These are phyloP conservation scores for Tylopilus subfusipes DNA, from an alignment of 768 basidiomycete species.

Conservation along the genomic window DNA sequence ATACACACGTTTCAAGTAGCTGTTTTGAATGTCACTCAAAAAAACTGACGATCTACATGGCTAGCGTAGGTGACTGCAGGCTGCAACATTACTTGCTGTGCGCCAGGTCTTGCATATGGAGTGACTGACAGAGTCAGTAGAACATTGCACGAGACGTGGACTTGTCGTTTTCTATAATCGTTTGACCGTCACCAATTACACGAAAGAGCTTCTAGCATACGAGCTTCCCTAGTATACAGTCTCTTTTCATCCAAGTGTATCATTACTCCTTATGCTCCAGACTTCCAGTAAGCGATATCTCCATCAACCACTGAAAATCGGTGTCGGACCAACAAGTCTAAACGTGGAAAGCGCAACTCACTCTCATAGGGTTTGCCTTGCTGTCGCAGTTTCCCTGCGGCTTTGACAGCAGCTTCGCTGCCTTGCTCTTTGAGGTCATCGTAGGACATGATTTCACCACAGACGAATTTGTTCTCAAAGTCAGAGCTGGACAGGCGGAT, in stretches of 20 bases:
- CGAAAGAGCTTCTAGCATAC: slow-evolving; percentile 10
- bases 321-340: slow-evolving; percentile 5
- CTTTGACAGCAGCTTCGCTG: slow-evolving; percentile 88
- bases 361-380: slow-evolving; percentile 98
- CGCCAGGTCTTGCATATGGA: too few species aligned
- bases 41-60: not conserved
- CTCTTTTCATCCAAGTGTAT: not conserved
- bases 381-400: slow-evolving; percentile 90
- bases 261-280: slow-evolving; percentile 44
- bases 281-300: slow-evolving; percentile 91
- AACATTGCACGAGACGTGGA: too few species aligned
- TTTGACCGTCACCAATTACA: slow-evolving; percentile 9
- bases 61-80: not conserved
- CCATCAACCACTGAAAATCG: slow-evolving; percentile 68
- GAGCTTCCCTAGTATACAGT: slow-evolving; percentile 9
- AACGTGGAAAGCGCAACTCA: slow-evolving; percentile 36
- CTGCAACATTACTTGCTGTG: too few species aligned
- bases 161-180: not conserved
- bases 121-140: too few species aligned
- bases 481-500: slow-evolving; percentile 58
- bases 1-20: not conserved
- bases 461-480: slow-evolving; percentile 97
- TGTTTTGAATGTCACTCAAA: not conserved
- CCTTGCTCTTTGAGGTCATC: slow-evolving; percentile 90
- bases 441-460: slow-evolving; percentile 94